Evolutionary conservation across 352 stramenopile genomes (phyloP), one percentile per base, ranked within the genome.

Genomic region (Globisporangium splendens): DNA sequence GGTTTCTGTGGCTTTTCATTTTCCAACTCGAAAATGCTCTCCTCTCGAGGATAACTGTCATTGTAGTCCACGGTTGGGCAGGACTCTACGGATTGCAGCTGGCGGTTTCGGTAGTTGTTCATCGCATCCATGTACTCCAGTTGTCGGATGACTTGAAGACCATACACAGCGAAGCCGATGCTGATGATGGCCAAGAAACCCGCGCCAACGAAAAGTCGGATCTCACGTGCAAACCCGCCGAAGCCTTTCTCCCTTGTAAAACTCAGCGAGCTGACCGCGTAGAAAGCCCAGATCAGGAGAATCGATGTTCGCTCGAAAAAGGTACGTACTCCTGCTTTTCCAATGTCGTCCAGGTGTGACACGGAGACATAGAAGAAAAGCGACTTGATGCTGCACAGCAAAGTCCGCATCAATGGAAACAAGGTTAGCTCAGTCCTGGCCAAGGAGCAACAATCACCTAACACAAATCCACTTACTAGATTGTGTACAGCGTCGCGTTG

Each of bases 361-460:
- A 88, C 74, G 2, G 67, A 79, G 24, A 76, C 66, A 73, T 77
- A 88, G 50, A 83, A 88, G 8, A 50, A 58, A 11, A 88, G 59
- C 21, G 75, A 72, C 58, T 86, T 63, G 56, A 88, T 72, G 60
- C 72, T 80, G 57, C 22, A 17, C 15, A 31, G 42, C 18, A 48
- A 35, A 28, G 5, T 31, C n/a, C n/a, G n/a, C n/a, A n/a, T n/a
- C n/a, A n/a, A n/a, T n/a, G n/a, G n/a, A n/a, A 5, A 31, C 24
- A 5, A 31, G 24, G 24, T 31, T 31, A 31, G 24, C 24, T 31
- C n/a, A 31, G 24, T 31, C 5, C 5, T 31, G 24, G 2, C 24
- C 24, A 31, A 31, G 24, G 24, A 5, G 5, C 24, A 5, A 31
- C 24, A 31, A 5, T 5, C 24, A 31, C n/a, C n/a, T n/a, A 31